Evolutionary conservation across 768 basidiomycete genomes (phyloP), one percentile per base, ranked within the genome.

Genomic region (Pleurotus citrinopileatus): DNA sequence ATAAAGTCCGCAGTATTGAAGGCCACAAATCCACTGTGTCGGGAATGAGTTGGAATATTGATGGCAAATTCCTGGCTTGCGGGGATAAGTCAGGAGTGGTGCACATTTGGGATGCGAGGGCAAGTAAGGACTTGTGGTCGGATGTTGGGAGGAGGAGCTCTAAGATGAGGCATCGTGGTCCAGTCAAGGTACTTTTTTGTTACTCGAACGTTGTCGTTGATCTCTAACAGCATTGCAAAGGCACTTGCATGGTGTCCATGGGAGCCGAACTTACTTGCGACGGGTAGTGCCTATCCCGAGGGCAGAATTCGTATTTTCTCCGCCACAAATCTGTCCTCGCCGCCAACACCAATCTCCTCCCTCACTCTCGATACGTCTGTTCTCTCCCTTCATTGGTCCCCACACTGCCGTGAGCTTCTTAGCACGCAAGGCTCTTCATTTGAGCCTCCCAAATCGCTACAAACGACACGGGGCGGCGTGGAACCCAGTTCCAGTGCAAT

Each of bases 241-340:
- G 88, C 91, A 1, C 73, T 94, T 52, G 88, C 91, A 1, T 94
- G 92, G 87, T 91, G 87, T 58, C 87, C 91, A 0, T 94, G 91
- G 91, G 84, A 89, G 61, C 75, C 81, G 0, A 81, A 84, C 13
- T 73, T 91, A 13, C 77, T 93, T 42, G 91, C 91, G 0, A 81
- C 84, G 0, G 91, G 91, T 1, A 89, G 89, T 2, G 83, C 87
- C 1, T 86, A 86, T 15, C 82, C 82, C 29, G 91, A 94, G 64
- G 84, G 86, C 38, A 83, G 76, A 20, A 77, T 87, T 53, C 80
- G 86, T 54, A 69, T 89, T 45, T 89, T 87, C 87, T 84, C 83
- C 61, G 80, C 80, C 20, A 76, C 79, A 54, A 12, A 55, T 57
- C 2, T 63, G 63, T 52, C 34, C 3, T 42, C 47, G 3, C 45